Evolutionary conservation across 345 rosid genomes (phyloP), one percentile per base, ranked within the genome.

Genomic region (Eucalyptus leucophloia): DNA sequence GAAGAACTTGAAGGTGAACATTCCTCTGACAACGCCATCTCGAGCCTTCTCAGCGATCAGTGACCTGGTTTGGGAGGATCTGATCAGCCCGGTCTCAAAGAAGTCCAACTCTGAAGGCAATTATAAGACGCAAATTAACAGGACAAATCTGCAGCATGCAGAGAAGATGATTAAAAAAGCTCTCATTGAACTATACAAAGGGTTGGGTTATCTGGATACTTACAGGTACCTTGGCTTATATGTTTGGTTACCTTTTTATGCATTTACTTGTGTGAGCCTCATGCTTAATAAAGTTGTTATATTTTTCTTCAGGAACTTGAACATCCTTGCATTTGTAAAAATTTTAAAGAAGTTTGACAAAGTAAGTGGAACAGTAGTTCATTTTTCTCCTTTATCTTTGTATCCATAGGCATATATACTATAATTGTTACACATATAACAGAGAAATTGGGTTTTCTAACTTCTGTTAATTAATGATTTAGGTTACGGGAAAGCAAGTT

Each of bases 101-200:
- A 98, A 96, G 91, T 92, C 92, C 86, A 89, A 90, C 86, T 92
- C 93, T 67, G 96, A 94, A 88, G 97, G 96, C 82, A 92, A 91
- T 53, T 93, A 91, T 92, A 92, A 94, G n/a, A 92, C 89, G 34
- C 47, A 77, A 37, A 94, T 98, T 92, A 97, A 95, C 95, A 96
- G 96, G 92, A 94, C 93, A 10, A 94, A 95, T 92, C 80, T 98
- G 92, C 95, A 93, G 45, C 97, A 95, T 89, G 99, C 99, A 2
- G 97, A 97, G 95, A 98, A 98, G 92, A 98, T 98, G 99, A 96
- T 97, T 9, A 95, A 92, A 93, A 95, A 96, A 88, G 99, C 99
- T 91, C 89, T 96, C 40, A 34, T 93, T 88, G 99, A 98, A 95
- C 96, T 98, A 77, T 96, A 95, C 87, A 98, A 95, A 94, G 99